Conservation (phyloP, 2,329 filamentous ascomycete genomes). For the Arthroderma uncinatum region DNA sequence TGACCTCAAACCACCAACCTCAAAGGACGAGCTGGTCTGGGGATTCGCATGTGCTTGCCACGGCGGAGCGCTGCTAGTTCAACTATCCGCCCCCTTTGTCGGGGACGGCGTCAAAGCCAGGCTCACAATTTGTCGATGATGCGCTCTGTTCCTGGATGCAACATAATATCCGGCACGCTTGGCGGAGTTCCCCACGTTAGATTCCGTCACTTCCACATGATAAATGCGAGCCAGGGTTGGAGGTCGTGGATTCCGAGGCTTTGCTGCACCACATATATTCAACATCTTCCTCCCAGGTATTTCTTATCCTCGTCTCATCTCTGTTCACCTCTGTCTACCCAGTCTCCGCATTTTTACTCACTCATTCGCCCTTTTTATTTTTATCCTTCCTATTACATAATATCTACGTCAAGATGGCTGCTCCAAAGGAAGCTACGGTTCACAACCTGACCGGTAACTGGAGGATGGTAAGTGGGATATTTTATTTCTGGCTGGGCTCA, state of each 20-base stretch:
- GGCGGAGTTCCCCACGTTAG: not conserved
- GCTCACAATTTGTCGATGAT: not conserved
- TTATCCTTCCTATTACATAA: slow-evolving; percentile 12
- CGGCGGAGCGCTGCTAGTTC: not conserved
- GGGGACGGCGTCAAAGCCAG: not conserved
- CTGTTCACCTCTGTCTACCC: not conserved
- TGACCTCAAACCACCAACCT: not conserved
- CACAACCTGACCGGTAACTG: slow-evolving; percentile 59
- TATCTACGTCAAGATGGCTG: slow-evolving; percentile 50
- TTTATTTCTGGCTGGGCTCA: not conserved
- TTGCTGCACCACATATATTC: slow-evolving; percentile 6
- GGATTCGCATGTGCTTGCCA: slow-evolving; percentile 1
- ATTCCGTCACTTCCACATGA: slow-evolving; percentile 4
- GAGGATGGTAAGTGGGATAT: slow-evolving; percentile 47
- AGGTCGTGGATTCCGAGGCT: not conserved
- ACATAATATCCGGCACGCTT: not conserved
- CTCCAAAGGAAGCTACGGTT: slow-evolving; percentile 55
- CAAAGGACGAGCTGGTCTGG: not conserved
- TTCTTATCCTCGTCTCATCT: not conserved
- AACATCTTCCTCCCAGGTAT: not conserved
- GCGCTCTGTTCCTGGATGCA: not conserved
- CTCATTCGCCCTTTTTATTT: not conserved
- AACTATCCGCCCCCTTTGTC: not conserved
- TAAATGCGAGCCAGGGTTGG: not conserved
- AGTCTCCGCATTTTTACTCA: not conserved